Conservation (phyloP, 2,329 filamentous ascomycete genomes). For the Teratosphaeria gauchensis region DNA sequence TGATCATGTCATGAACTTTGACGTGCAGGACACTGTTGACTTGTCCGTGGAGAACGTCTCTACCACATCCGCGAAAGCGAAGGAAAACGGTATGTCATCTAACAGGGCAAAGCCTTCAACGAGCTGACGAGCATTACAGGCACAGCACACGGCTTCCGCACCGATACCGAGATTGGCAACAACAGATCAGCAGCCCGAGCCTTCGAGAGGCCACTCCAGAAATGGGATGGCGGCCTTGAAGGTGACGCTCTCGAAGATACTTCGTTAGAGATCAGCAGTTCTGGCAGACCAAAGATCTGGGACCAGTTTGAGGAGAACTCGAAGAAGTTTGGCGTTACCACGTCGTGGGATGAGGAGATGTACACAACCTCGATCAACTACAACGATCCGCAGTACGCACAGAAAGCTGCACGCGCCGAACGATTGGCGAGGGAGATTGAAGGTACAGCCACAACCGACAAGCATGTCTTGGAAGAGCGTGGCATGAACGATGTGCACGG, state of each 20-base stretch:
- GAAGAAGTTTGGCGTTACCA: conserved; percentile 74
- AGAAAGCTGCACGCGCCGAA: conserved; percentile 68
- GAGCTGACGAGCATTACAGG: background rate
- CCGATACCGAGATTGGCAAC: conserved; percentile 72
- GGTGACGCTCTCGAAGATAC: conserved; percentile 39
- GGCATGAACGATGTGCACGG: conserved; percentile 39
- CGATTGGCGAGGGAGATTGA: conserved; percentile 86
- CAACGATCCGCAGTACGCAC: conserved; percentile 69
- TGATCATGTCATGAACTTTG: conserved; percentile 49
- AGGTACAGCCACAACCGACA: conserved; percentile 58
- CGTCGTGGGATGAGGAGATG: conserved; percentile 85
- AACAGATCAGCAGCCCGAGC: conserved; percentile 49
- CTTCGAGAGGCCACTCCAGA: conserved; percentile 67
- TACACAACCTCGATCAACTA: conserved; percentile 91
- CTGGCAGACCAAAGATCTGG: conserved; percentile 46
- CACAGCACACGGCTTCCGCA: conserved; percentile 53
- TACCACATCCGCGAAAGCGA: conserved; percentile 41
- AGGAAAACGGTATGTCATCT: conserved; percentile 46
- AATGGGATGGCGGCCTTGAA: conserved; percentile 57
- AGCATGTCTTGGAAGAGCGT: conserved; percentile 77
- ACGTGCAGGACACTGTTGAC: conserved; percentile 51
- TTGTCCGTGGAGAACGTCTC: conserved; percentile 45
- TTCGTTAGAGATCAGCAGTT: conserved; percentile 44
- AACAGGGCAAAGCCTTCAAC: background rate
- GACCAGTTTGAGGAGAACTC: conserved; percentile 93